Evolutionary conservation across 2,329 filamentous ascomycete genomes (phyloP).

Genomic region (Bimuria novae-zelandiae): DNA sequence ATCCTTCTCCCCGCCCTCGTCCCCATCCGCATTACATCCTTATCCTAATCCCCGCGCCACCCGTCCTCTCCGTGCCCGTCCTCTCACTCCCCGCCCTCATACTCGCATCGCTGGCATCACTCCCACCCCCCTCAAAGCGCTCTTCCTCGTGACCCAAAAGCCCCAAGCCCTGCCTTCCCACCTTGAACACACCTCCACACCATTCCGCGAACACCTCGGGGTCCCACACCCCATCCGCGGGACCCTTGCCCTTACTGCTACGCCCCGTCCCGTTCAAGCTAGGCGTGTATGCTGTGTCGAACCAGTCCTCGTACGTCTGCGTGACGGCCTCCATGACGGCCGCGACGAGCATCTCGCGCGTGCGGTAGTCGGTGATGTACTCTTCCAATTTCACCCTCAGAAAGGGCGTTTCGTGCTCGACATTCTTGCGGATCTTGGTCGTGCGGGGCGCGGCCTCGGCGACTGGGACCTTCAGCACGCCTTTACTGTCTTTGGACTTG

Average conservation of each 20-base stretch:
- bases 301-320: slow-evolving; percentile 67
- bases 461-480: slow-evolving; percentile 25
- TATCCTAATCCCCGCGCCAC: slow-evolving; percentile 35
- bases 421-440: slow-evolving; percentile 56
- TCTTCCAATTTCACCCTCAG: slow-evolving; percentile 62
- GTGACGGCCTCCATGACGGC: slow-evolving; percentile 68
- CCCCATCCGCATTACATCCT: slow-evolving; percentile 25
- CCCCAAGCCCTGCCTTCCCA: slow-evolving; percentile 51
- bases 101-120: slow-evolving; percentile 25
- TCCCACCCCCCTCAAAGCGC: slow-evolving; percentile 14
- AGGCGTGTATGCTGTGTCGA: slow-evolving; percentile 55
- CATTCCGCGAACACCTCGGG: slow-evolving; percentile 67
- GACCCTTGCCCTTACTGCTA: slow-evolving; percentile 60
- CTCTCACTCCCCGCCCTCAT: slow-evolving; percentile 32
- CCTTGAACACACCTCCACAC: slow-evolving; percentile 63
- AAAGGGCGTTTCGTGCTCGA: slow-evolving; percentile 62
- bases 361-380: slow-evolving; percentile 68
- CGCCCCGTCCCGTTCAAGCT: slow-evolving; percentile 25
- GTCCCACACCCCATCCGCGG: slow-evolving; percentile 68
- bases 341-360: slow-evolving; percentile 67
- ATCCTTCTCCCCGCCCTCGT: no score
- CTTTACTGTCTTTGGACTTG: slow-evolving; percentile 31
- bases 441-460: slow-evolving; percentile 36
- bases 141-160: slow-evolving; percentile 21
- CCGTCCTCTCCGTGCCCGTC: slow-evolving; percentile 34